Base-by-base conservation (phyloP, 2,329 filamentous ascomycete species). In the Didymella lethalis region DNA sequence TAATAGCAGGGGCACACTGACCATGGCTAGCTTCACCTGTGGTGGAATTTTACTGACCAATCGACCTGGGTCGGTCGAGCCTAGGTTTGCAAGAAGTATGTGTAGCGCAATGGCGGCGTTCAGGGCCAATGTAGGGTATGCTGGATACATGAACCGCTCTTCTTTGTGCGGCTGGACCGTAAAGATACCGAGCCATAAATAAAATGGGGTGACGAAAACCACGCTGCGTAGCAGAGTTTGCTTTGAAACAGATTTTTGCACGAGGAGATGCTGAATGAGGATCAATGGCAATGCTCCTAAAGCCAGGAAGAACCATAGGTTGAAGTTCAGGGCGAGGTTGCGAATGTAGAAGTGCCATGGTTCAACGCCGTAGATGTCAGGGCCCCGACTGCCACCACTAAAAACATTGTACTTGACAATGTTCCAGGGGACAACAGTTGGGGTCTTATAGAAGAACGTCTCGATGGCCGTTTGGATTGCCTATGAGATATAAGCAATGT, bases 121-220 rank as follows among this genome's bases (percentile, higher is more conserved):
- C 34, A 99, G 83, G 0, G 91, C 90, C 36, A 99, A 83, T 63
- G 94, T 92, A 0, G 95, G 95, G 71, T 99, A 99, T 2, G 88
- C 91, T 0, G 95, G 95, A 71, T 97, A 99, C 93, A 99, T 98
- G 81, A 99, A 99, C 7, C 95, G 85, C 78, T 99, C 95, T 76
- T 99, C 95, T 73, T 99, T 99, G 80, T 99, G 95, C 16, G 95
- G 92, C 74, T 99, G 95, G 8, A 90, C 75, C 0, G 91, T 94
- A 79, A 99, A 98, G 62, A 98, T 95, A 3, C 80, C 86, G 28
- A 99, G 84, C 95, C 95, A 99, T 73, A 97, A 84, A 75, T 98
- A 99, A 77, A 98, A 96, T 0, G 95, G 95, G 0, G 86, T 80
- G 53, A 94, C 82, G 65, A 97, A 92, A 20, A 94, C 86, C 47